phyloP scores from a whole-genome alignment of 2,329 filamentous ascomycete genomes.

The Sporothrix euskadiensis region DNA sequence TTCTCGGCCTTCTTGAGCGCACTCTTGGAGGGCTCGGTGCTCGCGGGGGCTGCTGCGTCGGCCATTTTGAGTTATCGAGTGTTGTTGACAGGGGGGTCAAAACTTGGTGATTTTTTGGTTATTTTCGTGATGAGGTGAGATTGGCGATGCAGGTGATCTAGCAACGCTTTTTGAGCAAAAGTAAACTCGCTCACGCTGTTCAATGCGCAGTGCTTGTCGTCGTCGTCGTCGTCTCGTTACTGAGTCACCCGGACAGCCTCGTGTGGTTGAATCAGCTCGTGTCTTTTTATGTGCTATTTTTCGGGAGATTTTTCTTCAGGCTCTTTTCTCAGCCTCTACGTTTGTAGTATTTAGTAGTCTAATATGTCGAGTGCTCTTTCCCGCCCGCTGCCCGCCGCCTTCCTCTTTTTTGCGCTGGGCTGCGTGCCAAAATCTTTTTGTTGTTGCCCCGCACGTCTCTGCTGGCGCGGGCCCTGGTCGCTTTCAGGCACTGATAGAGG shows the following conservation, averaged over 20 bases:
- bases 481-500: conserved; percentile 18
- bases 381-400: not conserved
- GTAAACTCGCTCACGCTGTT: not conserved
- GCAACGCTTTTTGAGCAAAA: not conserved
- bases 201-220: not conserved
- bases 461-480: not conserved
- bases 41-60: conserved; percentile 31
- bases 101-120: not conserved
- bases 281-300: conserved; percentile 7
- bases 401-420: not conserved
- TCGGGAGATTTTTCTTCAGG: not conserved
- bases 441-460: conserved; percentile 15
- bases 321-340: not conserved
- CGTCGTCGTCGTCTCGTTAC: not conserved
- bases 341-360: not conserved
- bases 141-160: not conserved
- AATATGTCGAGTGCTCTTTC: not conserved
- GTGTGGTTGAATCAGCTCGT: conserved; percentile 1
- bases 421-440: conserved; percentile 13
- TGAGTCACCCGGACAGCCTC: conserved; percentile 15
- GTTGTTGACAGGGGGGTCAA: not conserved
- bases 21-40: conserved; percentile 58
- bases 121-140: not conserved
- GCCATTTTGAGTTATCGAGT: conserved; percentile 28
- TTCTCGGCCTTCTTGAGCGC: conserved; percentile 67